Conservation (phyloP, 495 filamentous ascomycete genomes). For the Xylaria scruposa region DNA sequence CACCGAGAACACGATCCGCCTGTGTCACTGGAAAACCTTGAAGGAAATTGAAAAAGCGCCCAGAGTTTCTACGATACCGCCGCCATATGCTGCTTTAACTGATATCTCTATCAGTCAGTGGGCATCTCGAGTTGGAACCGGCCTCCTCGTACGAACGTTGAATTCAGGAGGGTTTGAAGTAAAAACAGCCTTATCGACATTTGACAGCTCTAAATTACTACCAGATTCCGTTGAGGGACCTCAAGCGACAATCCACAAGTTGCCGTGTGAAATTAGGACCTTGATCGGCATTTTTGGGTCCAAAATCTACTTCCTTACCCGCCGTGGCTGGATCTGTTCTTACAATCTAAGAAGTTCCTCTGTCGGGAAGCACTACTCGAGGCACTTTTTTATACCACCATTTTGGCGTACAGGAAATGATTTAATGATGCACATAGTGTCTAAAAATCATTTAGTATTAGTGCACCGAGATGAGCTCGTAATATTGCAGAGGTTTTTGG, state of each 20-base stretch:
- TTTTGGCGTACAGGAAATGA: conserved; percentile 34
- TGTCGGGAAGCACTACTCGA: conserved; percentile 17
- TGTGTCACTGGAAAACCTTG: background rate
- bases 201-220: conserved; percentile 5
- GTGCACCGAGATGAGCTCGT: conserved; percentile 32
- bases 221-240: background rate
- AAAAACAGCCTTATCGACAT: background rate
- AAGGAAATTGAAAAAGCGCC: background rate
- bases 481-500: conserved; percentile 35
- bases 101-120: background rate
- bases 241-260: background rate
- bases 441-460: conserved; percentile 31
- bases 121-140: background rate
- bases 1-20: background rate
- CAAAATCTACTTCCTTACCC: conserved; percentile 31
- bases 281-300: conserved; percentile 29
- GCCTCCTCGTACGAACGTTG: background rate
- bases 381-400: conserved; percentile 38
- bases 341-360: conserved; percentile 26
- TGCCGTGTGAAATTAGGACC: conserved; percentile 6
- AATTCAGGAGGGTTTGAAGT: background rate
- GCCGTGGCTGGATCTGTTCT: conserved; percentile 35
- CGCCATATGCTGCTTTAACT: background rate
- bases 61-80: background rate
- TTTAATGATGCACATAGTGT: conserved; percentile 29